These are phyloP conservation scores for Aspergillus versicolor DNA, from an alignment of 2,329 filamentous ascomycete genomes.

Conservation along the genomic window DNA sequence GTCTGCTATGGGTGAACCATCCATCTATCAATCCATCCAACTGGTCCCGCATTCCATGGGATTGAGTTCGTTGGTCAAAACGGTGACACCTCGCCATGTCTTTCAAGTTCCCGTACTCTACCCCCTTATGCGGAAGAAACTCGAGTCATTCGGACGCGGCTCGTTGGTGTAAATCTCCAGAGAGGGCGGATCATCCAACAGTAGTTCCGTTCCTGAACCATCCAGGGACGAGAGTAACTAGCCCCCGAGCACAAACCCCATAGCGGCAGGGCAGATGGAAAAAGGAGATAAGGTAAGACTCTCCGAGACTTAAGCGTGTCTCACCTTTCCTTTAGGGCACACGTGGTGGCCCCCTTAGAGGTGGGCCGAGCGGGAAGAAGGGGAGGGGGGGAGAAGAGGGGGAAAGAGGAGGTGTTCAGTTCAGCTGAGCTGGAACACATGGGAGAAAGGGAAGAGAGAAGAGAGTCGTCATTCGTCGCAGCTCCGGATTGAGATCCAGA, in stretches of 20 bases:
- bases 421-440: too few relatives aligned
- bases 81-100: too few relatives aligned
- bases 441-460: too few relatives aligned
- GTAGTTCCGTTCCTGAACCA: neutral
- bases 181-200: too few relatives aligned
- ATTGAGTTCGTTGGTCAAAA: too few relatives aligned
- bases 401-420: too few relatives aligned
- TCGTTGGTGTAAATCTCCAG: too few relatives aligned
- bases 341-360: neutral
- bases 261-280: neutral
- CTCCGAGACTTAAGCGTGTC: neutral
- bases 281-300: slow-evolving; percentile 1
- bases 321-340: neutral
- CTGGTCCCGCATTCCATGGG: too few relatives aligned
- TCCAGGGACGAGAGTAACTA: neutral
- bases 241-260: neutral
- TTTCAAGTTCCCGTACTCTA: neutral
- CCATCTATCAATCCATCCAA: neutral
- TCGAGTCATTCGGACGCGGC: neutral
- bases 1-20: neutral
- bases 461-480: too few relatives aligned
- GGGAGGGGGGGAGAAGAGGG: too few relatives aligned
- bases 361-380: too few relatives aligned
- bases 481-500: too few relatives aligned
- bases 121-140: neutral